Base-by-base conservation (phyloP, 2,329 filamentous ascomycete species). In the Fusarium pseudograminearum region DNA sequence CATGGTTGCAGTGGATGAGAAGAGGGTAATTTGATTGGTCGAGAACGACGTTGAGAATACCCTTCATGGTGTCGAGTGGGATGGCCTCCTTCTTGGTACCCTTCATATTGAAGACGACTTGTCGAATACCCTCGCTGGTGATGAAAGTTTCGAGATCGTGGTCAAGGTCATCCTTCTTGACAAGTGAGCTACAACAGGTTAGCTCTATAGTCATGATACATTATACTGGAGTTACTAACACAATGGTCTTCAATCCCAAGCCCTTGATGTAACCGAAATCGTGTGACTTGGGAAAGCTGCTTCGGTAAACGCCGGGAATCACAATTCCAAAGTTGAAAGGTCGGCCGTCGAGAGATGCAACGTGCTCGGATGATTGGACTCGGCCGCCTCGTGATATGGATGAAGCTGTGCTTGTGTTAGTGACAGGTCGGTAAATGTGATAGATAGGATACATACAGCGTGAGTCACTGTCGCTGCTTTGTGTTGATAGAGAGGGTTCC, bases 1-100 rank as follows among this genome's bases (percentile, higher is more conserved):
- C 94, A 73, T 97, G 94, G 77, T 97, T 98, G 85, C 94, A 98
- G 79, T 98, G 94, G 47, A 98, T 87, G 40, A 97, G 84, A 14
- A 98, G 80, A 1, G 94, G 94, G 70, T 96, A 90, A 67, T 97
- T 93, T 34, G 84, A 80, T 50, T 86, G 86, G 75, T 97, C 87
- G 55, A 95, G 84, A 41, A 95, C 86, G 42, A 95, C 82, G 15
- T 87, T 83, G 26, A 97, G 84, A 46, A 95, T 93, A 10, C 87
- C 82, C 66, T 86, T 85, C 85, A 97, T 93, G 28, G 89, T 88
- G 45, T 83, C 79, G 10, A 88, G 77, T 1, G 91, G 87, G 36
- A 93, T 93, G 11, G 85, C 85, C 57, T 90, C 84, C 73, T 94
- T 94, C 80, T 98, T 97, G 71, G 97, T 97, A n/a, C 94, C 91